Evolutionary conservation across 2,329 filamentous ascomycete genomes (phyloP).

Genomic region (Elsinoe necatrix): DNA sequence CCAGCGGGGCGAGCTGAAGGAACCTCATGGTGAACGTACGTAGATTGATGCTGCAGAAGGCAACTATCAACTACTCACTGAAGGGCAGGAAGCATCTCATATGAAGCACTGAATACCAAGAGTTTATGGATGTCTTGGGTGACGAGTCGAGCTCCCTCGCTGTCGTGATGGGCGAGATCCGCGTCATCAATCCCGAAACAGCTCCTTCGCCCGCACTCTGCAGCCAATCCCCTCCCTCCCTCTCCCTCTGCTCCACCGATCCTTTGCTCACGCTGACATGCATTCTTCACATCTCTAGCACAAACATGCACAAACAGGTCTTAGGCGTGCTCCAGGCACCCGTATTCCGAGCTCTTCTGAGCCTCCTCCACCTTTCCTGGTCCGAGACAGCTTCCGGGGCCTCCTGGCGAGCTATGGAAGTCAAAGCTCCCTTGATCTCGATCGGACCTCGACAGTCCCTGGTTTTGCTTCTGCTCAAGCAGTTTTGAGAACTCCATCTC

Average conservation of each 20-base stretch:
- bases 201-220: background rate
- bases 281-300: conserved; percentile 5
- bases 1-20: conserved; percentile 40
- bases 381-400: conserved; percentile 8
- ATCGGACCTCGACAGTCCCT: background rate
- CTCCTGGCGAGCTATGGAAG: conserved; percentile 1
- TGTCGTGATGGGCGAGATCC: conserved; percentile 1
- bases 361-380: background rate
- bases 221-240: background rate
- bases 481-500: conserved; percentile 1
- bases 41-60: background rate
- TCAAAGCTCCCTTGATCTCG: conserved; percentile 8
- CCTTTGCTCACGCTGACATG: conserved; percentile 12
- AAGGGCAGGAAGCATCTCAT: background rate
- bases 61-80: background rate
- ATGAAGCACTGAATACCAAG: conserved; percentile 6
- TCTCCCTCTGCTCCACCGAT: conserved; percentile 3
- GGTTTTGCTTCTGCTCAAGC: conserved; percentile 6
- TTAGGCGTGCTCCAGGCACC: conserved; percentile 5
- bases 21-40: conserved; percentile 41
- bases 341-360: background rate
- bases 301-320: background rate
- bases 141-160: background rate
- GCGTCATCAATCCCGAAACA: conserved; percentile 1
- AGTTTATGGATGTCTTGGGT: conserved; percentile 6